Percentiles rank a stretch among this genome's conserved stretches.
Evolutionary conservation across 2,329 filamentous ascomycete genomes (phyloP).

Genomic region (Camptophora hylomeconis): DNA sequence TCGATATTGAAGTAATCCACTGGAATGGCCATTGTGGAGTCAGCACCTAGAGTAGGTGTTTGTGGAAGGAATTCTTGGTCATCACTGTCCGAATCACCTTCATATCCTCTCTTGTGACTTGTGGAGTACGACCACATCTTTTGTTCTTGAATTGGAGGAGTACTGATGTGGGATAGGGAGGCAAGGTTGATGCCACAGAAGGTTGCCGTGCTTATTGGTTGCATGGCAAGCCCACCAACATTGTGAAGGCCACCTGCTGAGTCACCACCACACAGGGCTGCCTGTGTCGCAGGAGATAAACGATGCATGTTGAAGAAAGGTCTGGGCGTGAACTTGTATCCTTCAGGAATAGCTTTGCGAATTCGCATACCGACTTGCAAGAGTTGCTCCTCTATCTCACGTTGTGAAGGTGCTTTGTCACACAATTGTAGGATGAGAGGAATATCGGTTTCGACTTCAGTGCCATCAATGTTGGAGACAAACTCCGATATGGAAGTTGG

Average conservation of each 20-base stretch:
- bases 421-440: slow-evolving; percentile 24
- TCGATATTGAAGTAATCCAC: slow-evolving; percentile 17
- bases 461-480: slow-evolving; percentile 12
- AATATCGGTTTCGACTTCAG: slow-evolving; percentile 13
- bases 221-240: slow-evolving; percentile 53
- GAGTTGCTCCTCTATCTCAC: slow-evolving; percentile 60
- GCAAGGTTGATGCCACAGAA: slow-evolving; percentile 14
- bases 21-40: slow-evolving; percentile 12
- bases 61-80: slow-evolving; percentile 19
- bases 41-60: slow-evolving; percentile 12
- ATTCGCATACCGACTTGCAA: slow-evolving; percentile 88
- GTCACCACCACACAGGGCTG: slow-evolving; percentile 9
- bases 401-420: slow-evolving; percentile 27
- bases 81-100: slow-evolving; percentile 21
- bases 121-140: slow-evolving; percentile 25
- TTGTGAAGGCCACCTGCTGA: slow-evolving; percentile 54
- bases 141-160: slow-evolving; percentile 25
- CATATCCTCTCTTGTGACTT: slow-evolving; percentile 31
- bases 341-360: slow-evolving; percentile 83
- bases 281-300: slow-evolving; percentile 16
- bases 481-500: slow-evolving; percentile 23
- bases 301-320: slow-evolving; percentile 14
- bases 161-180: slow-evolving; percentile 22
- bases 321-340: slow-evolving; percentile 60
- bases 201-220: slow-evolving; percentile 33